These are phyloP conservation scores for Fagopyrum esculentum DNA, from an alignment of 148 eudicot genomes.

Conservation along the genomic window DNA sequence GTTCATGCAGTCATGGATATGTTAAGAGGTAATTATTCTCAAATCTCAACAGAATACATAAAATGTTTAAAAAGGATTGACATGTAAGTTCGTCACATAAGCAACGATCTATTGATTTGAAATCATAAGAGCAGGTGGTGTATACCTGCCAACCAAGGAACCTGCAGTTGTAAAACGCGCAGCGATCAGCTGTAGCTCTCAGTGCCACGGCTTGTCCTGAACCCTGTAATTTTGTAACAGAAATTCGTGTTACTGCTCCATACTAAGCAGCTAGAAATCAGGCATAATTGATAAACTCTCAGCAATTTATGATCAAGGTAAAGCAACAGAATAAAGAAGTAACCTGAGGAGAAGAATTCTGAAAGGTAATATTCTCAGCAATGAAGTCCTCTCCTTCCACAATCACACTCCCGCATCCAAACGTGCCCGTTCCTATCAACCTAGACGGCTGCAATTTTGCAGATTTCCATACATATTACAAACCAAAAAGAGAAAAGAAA, in stretches of 20 bases:
- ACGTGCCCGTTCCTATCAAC: slow-evolving; percentile 92
- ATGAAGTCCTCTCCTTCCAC: slow-evolving; percentile 94
- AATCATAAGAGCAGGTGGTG: not conserved
- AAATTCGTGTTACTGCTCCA: not conserved
- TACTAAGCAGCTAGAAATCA: not conserved
- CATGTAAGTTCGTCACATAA: not conserved
- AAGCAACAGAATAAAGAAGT: not conserved
- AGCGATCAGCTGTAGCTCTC: slow-evolving; percentile 84
- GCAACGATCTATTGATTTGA: not conserved
- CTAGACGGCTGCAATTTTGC: slow-evolving; percentile 40
- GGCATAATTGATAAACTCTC: not conserved
- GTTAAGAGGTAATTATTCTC: too few relatives aligned
- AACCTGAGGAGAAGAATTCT: slow-evolving; percentile 85
- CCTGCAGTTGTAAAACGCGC: slow-evolving; percentile 91
- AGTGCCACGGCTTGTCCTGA: slow-evolving; percentile 97
- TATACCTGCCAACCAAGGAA: slow-evolving; percentile 95
- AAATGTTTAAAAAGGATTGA: not conserved
- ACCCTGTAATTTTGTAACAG: slow-evolving; percentile 36
- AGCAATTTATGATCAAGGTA: slow-evolving; percentile 7
- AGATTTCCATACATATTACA: not conserved
- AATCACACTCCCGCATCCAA: slow-evolving; percentile 84
- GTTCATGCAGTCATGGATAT: not conserved
- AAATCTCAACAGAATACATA: too few relatives aligned
- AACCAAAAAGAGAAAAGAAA: not conserved
- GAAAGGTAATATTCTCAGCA: slow-evolving; percentile 87